These are phyloP conservation scores for Candida silvatica DNA, from an alignment of 805 yeast species.

Conservation along the genomic window DNA sequence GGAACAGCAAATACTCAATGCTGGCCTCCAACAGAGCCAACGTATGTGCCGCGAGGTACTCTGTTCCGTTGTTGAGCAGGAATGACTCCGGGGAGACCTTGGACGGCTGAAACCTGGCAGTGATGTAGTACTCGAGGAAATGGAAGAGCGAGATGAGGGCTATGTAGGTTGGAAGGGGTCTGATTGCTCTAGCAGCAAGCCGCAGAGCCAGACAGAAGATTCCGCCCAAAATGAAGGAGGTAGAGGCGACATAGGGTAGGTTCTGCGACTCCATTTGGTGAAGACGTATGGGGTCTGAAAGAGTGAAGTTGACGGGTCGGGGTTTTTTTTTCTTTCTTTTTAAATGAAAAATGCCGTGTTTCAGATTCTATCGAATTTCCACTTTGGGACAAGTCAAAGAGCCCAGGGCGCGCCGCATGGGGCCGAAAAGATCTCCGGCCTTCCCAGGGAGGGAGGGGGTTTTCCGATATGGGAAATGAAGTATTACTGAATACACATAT, in stretches of 20 bases:
- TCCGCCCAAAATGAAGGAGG: slow-evolving; percentile 36
- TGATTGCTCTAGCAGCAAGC: slow-evolving; percentile 21
- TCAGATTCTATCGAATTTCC: too few species aligned
- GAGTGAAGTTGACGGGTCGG: too few species aligned
- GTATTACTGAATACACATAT: too few species aligned
- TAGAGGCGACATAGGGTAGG: slow-evolving; percentile 32
- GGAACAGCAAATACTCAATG: slow-evolving; percentile 33
- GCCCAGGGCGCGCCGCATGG: too few species aligned
- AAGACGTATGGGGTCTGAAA: too few species aligned
- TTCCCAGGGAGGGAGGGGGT: too few species aligned
- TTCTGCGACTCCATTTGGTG: too few species aligned
- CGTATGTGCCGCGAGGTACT: slow-evolving; percentile 49
- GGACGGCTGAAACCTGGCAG: slow-evolving; percentile 63
- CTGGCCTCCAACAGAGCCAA: slow-evolving; percentile 44
- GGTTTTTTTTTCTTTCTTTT: too few species aligned
- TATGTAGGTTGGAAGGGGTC: slow-evolving; percentile 35
- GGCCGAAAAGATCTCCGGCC: too few species aligned
- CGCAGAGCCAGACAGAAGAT: slow-evolving; percentile 31
- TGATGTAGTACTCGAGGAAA: slow-evolving; percentile 70
- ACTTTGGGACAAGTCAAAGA: too few species aligned
- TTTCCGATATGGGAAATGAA: too few species aligned
- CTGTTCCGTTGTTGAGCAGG: slow-evolving; percentile 53
- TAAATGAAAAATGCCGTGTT: too few species aligned
- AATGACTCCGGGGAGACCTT: slow-evolving; percentile 67
- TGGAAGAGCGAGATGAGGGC: slow-evolving; percentile 57